Evolutionary conservation across 2,329 filamentous ascomycete species (phyloP), one percentile per base, ranked within the genome.

Genomic region (Coniochaeta sp.): DNA sequence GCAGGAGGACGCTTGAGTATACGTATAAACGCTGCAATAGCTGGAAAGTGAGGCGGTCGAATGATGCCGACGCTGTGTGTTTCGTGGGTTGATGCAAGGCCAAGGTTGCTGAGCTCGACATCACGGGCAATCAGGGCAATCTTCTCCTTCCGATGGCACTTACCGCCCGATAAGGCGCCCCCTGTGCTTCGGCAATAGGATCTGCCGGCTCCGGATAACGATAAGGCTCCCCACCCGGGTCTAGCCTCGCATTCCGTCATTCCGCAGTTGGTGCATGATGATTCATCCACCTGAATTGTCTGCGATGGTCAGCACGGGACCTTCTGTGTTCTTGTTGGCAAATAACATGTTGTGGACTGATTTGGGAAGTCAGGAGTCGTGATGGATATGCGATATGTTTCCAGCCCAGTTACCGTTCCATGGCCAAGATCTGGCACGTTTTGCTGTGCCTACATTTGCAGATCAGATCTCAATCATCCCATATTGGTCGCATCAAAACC

Each of bases 121-220:
- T 20, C 5, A 4, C 3, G 16, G 38, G 38, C 20, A 24, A 24
- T 42, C 38, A 42, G 38, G 38, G 20, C 38, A 42, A 42, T 42
- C 38, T 42, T 42, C 38, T 42, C 38, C 38, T 24, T 24, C 38
- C 18, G 20, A 38, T 38, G 16, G 22, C 38, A 24, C 38, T 42
- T 42, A 42, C 38, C 38, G 38, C 38, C 38, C 38, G 38, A 42
- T 42, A 42, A 42, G 38, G 20, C n/a, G n/a, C 38, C 38, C 35
- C 38, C 38, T 42, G 22, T 18, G 38, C 20, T 42, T 42, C 38
- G 38, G 38, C 20, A 42, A 42, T 42, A 42, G 38, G 38, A 42
- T 42, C 20, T 42, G 38, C 38, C 38, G 38, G 6, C 4, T 42
- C 38, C 38, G 38, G 38, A 42, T 42, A 42, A 42, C 38, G 38